Evolutionary conservation across 2,329 filamentous ascomycete species (phyloP).

Genomic region (Penicillium sp.): DNA sequence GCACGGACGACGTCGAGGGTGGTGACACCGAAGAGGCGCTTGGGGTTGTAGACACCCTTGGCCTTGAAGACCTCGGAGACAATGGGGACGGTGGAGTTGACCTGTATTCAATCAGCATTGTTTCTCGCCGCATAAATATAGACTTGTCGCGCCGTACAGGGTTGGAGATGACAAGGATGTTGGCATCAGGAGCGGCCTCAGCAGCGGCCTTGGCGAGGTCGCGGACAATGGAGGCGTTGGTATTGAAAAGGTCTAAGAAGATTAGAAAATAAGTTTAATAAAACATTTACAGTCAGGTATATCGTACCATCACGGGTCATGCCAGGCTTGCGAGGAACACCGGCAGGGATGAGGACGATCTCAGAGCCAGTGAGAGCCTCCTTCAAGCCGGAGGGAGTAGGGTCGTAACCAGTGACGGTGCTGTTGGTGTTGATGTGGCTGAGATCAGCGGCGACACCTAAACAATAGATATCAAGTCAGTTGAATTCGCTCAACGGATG

Average conservation of each 20-base stretch:
- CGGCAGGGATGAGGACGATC: constrained; percentile 94
- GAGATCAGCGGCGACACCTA: constrained; percentile 96
- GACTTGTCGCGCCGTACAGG: constrained; percentile 54
- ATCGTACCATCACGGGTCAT: constrained; percentile 88
- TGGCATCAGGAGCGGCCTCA: constrained; percentile 82
- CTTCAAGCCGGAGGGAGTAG: constrained; percentile 69
- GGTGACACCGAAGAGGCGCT: constrained; percentile 98
- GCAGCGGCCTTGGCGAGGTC: constrained; percentile 95
- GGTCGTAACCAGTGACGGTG: constrained; percentile 83
- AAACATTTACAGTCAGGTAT: too few relatives aligned
- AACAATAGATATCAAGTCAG: constrained; percentile 18
- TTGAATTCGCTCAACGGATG: constrained; percentile 2
- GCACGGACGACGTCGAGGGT: constrained; percentile 98
- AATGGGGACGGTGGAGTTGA: constrained; percentile 99
- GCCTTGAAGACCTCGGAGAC: constrained; percentile 95
- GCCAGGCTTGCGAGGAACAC: constrained; percentile 97
- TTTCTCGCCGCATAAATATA: background rate
- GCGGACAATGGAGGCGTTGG: constrained; percentile 98
- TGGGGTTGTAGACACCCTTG: constrained; percentile 95
- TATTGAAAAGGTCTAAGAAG: constrained; percentile 89
- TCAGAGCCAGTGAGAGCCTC: constrained; percentile 80
- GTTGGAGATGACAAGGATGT: constrained; percentile 97
- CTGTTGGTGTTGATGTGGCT: constrained; percentile 99
- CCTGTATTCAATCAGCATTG: constrained; percentile 34
- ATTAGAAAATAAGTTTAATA: constrained; percentile 9